These are phyloP conservation scores for Candida koratica DNA, from an alignment of 805 yeast genomes.

Conservation along the genomic window DNA sequence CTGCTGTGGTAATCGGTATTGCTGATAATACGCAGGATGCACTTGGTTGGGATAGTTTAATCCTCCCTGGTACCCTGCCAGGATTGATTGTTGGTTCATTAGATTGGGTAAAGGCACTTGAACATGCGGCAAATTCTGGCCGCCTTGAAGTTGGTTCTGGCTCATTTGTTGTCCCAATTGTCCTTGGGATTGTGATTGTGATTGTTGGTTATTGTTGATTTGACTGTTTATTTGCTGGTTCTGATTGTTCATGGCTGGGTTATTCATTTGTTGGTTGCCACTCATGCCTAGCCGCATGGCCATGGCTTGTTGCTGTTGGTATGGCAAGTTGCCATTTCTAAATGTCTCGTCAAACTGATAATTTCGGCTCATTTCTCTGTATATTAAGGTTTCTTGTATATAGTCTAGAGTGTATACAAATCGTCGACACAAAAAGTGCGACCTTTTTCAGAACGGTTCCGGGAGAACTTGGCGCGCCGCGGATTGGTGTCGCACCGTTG, in stretches of 20 bases:
- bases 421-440: constrained; percentile 4
- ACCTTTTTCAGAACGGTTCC: too few species aligned
- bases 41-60: constrained; percentile 5
- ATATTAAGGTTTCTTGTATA: constrained; percentile 7
- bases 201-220: constrained; percentile 5
- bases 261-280: background rate
- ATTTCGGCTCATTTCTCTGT: constrained; percentile 7
- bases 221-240: constrained; percentile 1
- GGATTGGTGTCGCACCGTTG: background rate
- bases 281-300: constrained; percentile 5
- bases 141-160: constrained; percentile 1
- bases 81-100: constrained; percentile 7
- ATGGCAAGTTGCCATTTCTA: constrained; percentile 6
- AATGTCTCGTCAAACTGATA: constrained; percentile 8
- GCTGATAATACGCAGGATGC: constrained; percentile 16
- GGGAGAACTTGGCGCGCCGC: background rate
- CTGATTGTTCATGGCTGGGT: background rate
- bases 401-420: constrained; percentile 5
- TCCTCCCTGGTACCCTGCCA: constrained; percentile 7
- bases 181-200: constrained; percentile 8
- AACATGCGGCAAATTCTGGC: constrained; percentile 8
- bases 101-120: constrained; percentile 11
- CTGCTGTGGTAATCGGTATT: constrained; percentile 13
- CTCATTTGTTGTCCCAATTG: constrained; percentile 1
- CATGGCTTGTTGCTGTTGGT: constrained; percentile 11